phyloP scores from a whole-genome alignment of 208 protist genomes.

The Trypanosoma theileri region DNA sequence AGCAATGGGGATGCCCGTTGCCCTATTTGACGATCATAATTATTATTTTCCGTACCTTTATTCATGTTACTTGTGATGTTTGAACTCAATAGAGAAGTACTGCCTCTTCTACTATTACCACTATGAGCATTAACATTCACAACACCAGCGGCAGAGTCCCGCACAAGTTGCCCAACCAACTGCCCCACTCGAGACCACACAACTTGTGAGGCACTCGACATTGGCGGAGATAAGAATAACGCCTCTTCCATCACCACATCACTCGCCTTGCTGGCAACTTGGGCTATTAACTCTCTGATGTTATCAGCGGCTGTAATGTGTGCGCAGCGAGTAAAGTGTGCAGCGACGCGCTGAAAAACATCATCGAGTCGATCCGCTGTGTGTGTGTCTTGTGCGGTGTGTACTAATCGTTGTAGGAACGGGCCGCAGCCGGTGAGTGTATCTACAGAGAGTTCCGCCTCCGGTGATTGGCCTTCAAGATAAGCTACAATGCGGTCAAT shows the following conservation, averaged over 20 bases:
- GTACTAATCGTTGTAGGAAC: slow-evolving; percentile 12
- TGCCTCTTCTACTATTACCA: too few species aligned
- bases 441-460: not conserved
- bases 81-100: too few species aligned
- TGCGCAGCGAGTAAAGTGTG: too few species aligned
- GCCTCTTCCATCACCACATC: slow-evolving; percentile 3
- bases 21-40: not conserved
- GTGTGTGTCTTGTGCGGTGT: slow-evolving; percentile 7
- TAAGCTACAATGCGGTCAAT: not conserved
- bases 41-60: not conserved
- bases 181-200: slow-evolving; percentile 20
- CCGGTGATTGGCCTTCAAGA: not conserved
- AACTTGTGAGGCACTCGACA: not conserved
- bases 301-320: too few species aligned
- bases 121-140: too few species aligned
- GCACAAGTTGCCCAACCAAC: slow-evolving; percentile 11
- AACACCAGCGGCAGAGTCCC: slow-evolving; percentile 1
- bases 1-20: slow-evolving; percentile 8
- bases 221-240: not conserved
- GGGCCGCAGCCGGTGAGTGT: slow-evolving; percentile 6
- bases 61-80: too few species aligned
- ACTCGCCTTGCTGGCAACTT: not conserved
- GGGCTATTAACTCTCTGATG: too few species aligned
- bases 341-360: slow-evolving; percentile 11
- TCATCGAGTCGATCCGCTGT: not conserved